Evolutionary conservation across 1,139 yeast species (phyloP).

Genomic region (Citeromyces siamensis): DNA sequence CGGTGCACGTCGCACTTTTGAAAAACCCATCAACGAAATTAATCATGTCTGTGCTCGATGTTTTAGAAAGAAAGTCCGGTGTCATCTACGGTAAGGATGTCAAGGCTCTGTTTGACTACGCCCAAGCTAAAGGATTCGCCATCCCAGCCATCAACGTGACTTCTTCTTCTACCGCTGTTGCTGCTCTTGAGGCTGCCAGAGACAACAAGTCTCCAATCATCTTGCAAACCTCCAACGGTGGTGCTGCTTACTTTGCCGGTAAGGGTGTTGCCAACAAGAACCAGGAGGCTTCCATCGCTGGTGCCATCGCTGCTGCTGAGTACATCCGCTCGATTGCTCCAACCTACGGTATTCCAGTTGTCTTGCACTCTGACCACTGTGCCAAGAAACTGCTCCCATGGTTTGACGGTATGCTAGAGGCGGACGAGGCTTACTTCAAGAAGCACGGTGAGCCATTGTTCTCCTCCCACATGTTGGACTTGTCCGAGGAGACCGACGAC

Average conservation of each 20-base stretch:
- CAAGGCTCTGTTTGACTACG: constrained; percentile 82
- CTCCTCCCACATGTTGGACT: constrained; percentile 98
- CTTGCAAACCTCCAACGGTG: constrained; percentile 97
- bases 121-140: constrained; percentile 89
- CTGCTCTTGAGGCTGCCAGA: constrained; percentile 98
- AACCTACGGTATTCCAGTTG: constrained; percentile 90
- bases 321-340: constrained; percentile 96
- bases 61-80: constrained; percentile 86
- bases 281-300: constrained; percentile 91
- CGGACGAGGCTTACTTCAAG: constrained; percentile 88
- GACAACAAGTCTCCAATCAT: constrained; percentile 93
- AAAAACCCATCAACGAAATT: neutral
- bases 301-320: constrained; percentile 97
- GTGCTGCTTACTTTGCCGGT: constrained; percentile 99
- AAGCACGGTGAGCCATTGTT: constrained; percentile 87
- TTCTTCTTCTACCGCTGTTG: constrained; percentile 92
- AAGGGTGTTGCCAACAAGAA: constrained; percentile 93
- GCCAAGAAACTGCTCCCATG: constrained; percentile 97
- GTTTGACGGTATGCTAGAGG: constrained; percentile 96
- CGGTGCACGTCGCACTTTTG: neutral
- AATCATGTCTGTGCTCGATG: constrained; percentile 1
- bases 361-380: constrained; percentile 98
- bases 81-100: constrained; percentile 99
- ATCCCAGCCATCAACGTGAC: constrained; percentile 98
- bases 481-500: constrained; percentile 93